These are phyloP conservation scores for Xenosphaeropsis pyriputrescens DNA, from an alignment of 2,329 filamentous ascomycete species.

Conservation along the genomic window DNA sequence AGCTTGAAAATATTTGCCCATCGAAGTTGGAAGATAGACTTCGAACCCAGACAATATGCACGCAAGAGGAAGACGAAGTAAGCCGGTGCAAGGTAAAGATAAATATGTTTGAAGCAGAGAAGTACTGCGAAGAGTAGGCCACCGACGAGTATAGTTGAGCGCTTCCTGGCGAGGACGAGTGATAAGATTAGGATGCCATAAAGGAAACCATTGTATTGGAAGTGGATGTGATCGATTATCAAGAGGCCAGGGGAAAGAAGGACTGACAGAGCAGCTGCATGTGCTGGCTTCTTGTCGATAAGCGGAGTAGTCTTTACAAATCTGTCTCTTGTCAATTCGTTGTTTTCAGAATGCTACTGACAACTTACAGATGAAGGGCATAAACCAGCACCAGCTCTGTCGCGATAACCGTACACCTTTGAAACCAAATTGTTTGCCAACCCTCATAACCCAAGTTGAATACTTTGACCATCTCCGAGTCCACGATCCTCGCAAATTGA, in stretches of 20 bases:
- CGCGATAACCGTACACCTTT: constrained; percentile 72
- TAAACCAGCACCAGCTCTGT: constrained; percentile 76
- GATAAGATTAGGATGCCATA: constrained; percentile 85
- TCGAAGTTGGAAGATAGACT: constrained; percentile 60
- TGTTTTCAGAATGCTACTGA: constrained; percentile 8
- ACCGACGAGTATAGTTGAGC: constrained; percentile 60
- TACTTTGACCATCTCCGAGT: constrained; percentile 70
- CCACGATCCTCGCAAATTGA: constrained; percentile 60
- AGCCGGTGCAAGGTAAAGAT: constrained; percentile 87
- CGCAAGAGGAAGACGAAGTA: constrained; percentile 93
- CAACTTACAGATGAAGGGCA: constrained; percentile 57
- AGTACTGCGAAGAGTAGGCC: constrained; percentile 74
- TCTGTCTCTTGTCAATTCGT: constrained; percentile 24
- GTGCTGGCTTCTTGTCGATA: constrained; percentile 57
- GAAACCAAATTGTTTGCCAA: constrained; percentile 90
- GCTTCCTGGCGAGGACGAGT: constrained; percentile 65
- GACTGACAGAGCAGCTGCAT: constrained; percentile 78
- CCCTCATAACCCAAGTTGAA: constrained; percentile 75
- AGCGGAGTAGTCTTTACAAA: constrained; percentile 60
- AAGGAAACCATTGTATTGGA: constrained; percentile 97
- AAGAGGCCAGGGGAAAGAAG: constrained; percentile 83
- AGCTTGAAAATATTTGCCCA: constrained; percentile 75
- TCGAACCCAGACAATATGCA: constrained; percentile 70
- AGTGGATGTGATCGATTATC: constrained; percentile 97
- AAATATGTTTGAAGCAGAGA: constrained; percentile 94